Evolutionary conservation across 2,329 filamentous ascomycete species (phyloP).

Genomic region (Xenosphaeropsis pyriputrescens): DNA sequence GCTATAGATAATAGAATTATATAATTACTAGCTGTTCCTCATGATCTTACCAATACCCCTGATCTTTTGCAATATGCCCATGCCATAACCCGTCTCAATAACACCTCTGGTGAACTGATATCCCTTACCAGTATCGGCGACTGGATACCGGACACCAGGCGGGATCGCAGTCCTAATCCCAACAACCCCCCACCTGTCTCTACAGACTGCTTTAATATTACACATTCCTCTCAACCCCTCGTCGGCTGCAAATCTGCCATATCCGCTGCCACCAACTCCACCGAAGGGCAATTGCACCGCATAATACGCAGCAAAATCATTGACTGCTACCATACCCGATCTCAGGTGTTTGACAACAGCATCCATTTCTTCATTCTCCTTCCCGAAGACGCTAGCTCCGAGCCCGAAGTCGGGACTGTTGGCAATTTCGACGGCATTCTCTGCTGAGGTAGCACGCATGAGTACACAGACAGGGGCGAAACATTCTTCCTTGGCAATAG

Average conservation of each 20-base stretch:
- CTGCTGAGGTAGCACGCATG: conserved; percentile 53
- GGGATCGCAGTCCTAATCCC: conserved; percentile 68
- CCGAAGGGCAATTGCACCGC: conserved; percentile 92
- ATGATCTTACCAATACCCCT: conserved; percentile 16
- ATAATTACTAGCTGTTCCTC: conserved; percentile 11
- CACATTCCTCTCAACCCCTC: conserved; percentile 77
- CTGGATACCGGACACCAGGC: conserved; percentile 65
- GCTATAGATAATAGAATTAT: too few species aligned
- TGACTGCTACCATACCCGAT: conserved; percentile 84
- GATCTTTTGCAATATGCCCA: conserved; percentile 14
- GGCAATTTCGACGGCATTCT: conserved; percentile 58
- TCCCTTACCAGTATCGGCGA: conserved; percentile 46
- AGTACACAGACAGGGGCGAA: conserved; percentile 85
- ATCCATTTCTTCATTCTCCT: conserved; percentile 44
- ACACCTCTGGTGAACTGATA: conserved; percentile 51
- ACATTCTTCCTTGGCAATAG: conserved; percentile 77
- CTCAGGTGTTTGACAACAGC: conserved; percentile 54
- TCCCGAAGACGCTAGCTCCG: conserved; percentile 77
- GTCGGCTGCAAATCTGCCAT: conserved; percentile 82
- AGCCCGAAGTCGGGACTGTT: conserved; percentile 80
- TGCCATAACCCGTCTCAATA: conserved; percentile 44
- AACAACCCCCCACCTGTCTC: conserved; percentile 50
- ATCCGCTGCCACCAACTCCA: conserved; percentile 64
- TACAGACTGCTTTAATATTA: conserved; percentile 76
- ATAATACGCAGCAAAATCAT: conserved; percentile 91